Evolutionary conservation across 2,329 filamentous ascomycete species (phyloP).

Genomic region (Cucurbitaria berberidis): DNA sequence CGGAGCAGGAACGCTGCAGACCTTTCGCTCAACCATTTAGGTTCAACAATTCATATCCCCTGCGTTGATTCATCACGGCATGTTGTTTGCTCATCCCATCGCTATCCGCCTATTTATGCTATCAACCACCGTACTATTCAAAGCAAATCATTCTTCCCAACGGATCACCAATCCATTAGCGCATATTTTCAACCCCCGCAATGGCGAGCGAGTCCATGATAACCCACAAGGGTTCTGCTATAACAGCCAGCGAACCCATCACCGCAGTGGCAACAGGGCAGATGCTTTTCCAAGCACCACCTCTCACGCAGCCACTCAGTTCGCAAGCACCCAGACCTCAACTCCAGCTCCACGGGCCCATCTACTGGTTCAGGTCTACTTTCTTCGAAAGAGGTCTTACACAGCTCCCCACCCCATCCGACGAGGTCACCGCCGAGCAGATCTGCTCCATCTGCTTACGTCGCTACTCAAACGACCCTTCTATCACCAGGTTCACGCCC

Average conservation of each 20-base stretch:
- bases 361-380: not conserved
- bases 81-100: not conserved
- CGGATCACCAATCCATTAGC: not conserved
- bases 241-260: not conserved
- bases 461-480: not conserved
- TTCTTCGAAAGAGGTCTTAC: not conserved
- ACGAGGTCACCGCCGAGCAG: not conserved
- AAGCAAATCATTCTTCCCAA: not conserved
- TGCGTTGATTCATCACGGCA: not conserved
- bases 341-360: not conserved
- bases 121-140: not conserved
- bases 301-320: not conserved
- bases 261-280: not conserved
- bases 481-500: not conserved
- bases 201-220: not conserved
- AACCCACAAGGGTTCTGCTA: not conserved
- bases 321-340: not conserved
- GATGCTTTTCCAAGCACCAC: not conserved
- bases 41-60: not conserved
- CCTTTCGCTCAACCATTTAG: not conserved
- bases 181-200: too few relatives aligned
- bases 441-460: not conserved
- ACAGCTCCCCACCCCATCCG: not conserved
- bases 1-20: not conserved
- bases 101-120: not conserved